Evolutionary conservation across 139 green algal species (phyloP).

Genomic region (Chlamydomonas schloesseri): DNA sequence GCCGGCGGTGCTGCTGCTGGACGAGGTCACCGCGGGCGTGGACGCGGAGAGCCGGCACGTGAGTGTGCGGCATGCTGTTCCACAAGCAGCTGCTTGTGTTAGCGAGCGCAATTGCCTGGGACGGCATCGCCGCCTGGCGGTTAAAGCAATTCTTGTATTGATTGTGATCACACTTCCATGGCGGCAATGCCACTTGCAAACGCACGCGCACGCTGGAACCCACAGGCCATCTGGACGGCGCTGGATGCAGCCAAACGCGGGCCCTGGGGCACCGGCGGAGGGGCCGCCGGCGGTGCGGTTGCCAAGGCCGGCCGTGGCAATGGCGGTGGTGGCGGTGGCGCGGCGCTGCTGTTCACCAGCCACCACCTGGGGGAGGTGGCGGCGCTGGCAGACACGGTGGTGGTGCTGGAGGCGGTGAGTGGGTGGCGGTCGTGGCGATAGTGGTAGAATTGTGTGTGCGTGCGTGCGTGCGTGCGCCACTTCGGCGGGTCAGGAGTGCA

Average conservation of each 20-base stretch:
- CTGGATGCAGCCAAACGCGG: not conserved
- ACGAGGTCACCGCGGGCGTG: slow-evolving; percentile 30
- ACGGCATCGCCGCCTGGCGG: no score
- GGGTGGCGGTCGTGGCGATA: no score
- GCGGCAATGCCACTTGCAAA: no score
- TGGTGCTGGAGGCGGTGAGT: not conserved
- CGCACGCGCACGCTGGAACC: no score
- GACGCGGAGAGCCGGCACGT: slow-evolving; percentile 25
- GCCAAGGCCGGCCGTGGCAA: not conserved
- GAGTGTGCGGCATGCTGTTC: no score
- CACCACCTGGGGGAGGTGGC: slow-evolving; percentile 36
- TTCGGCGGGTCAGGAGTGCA: no score
- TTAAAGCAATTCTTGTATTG: no score
- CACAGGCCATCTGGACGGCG: slow-evolving; percentile 27
- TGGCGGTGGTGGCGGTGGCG: not conserved
- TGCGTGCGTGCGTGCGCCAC: not conserved
- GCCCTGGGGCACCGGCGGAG: not conserved
- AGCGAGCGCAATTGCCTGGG: no score
- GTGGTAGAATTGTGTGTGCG: not conserved
- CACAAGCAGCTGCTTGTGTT: no score
- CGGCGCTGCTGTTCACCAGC: slow-evolving; percentile 26
- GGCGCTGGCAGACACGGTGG: slow-evolving; percentile 25
- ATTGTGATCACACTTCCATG: no score
- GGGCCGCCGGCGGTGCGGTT: no score
- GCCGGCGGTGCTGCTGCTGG: slow-evolving; percentile 34